Evolutionary conservation across 129 eudicot species (phyloP).

Genomic region (Centaurea solstitialis): DNA sequence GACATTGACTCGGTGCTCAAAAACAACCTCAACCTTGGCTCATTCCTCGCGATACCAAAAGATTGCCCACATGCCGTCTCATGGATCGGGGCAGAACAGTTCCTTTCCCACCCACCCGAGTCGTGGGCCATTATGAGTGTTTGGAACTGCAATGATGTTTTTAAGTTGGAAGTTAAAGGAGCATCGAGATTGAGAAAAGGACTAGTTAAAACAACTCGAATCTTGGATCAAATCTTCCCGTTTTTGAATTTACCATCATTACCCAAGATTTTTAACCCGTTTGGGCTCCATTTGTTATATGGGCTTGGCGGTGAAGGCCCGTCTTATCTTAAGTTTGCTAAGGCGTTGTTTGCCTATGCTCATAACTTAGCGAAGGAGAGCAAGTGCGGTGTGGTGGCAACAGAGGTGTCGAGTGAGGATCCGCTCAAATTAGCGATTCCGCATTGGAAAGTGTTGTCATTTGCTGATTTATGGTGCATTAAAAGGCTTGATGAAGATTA

Average conservation of each 20-base stretch:
- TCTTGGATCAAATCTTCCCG: conserved; percentile 80
- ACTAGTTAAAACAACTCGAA: conserved; percentile 63
- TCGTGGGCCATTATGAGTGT: conserved; percentile 93
- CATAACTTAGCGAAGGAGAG: conserved; percentile 73
- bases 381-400: conserved; percentile 88
- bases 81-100: conserved; percentile 57
- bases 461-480: conserved; percentile 87
- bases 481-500: conserved; percentile 84
- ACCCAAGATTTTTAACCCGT: conserved; percentile 82
- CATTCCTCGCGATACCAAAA: conserved; percentile 72
- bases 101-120: conserved; percentile 58
- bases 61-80: conserved; percentile 25
- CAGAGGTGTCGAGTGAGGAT: conserved; percentile 77
- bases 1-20: conserved; percentile 76
- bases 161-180: conserved; percentile 73
- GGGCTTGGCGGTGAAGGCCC: conserved; percentile 99
- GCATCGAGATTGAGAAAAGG: conserved; percentile 62
- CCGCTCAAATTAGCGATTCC: conserved; percentile 78
- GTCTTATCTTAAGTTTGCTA: conserved; percentile 34
- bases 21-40: conserved; percentile 77
- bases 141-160: conserved; percentile 87
- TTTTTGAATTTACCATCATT: conserved; percentile 74
- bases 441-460: conserved; percentile 84
- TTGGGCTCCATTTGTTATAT: conserved; percentile 82
- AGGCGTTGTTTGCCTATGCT: conserved; percentile 68